phyloP scores from a whole-genome alignment of 2,329 filamentous ascomycete species.

The Hirsutella rhossiliensis region DNA sequence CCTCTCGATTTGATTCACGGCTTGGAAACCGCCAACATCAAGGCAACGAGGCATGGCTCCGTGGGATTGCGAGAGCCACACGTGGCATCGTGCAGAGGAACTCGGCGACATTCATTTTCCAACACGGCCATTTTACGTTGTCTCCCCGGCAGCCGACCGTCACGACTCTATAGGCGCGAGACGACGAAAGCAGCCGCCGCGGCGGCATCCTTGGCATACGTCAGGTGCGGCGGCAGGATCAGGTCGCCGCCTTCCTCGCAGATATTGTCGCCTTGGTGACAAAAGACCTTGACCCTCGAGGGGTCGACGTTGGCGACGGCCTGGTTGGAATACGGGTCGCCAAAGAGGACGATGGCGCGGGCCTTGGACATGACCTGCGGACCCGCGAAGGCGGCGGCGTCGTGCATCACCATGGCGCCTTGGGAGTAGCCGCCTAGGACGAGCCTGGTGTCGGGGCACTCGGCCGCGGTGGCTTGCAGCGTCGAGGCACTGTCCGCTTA shows the following conservation, averaged over 20 bases:
- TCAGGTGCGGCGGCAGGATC: constrained; percentile 13
- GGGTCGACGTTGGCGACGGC: constrained; percentile 11
- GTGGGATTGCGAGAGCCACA: no score
- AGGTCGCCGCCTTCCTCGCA: constrained; percentile 14
- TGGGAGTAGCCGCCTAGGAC: constrained; percentile 17
- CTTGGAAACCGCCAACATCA: no score
- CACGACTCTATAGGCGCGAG: constrained; percentile 4
- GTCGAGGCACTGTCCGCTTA: constrained; percentile 17
- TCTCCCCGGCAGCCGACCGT: neutral
- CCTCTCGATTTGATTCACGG: no score
- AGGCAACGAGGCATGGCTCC: no score
- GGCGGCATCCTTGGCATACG: constrained; percentile 12
- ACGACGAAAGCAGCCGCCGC: constrained; percentile 12
- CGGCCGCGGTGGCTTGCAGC: constrained; percentile 14
- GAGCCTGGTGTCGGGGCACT: constrained; percentile 13
- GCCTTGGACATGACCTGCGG: constrained; percentile 11
- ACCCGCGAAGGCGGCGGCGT: constrained; percentile 12
- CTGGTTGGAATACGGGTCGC: constrained; percentile 13
- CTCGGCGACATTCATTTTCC: no score
- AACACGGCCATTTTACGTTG: no score
- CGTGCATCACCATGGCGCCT: constrained; percentile 14
- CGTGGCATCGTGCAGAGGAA: no score
- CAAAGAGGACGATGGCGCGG: constrained; percentile 18
- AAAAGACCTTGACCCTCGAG: constrained; percentile 10
- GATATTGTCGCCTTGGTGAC: constrained; percentile 16